Evolutionary conservation across 352 stramenopile genomes (phyloP).

Genomic region (Thalassiosira mediterranea): DNA sequence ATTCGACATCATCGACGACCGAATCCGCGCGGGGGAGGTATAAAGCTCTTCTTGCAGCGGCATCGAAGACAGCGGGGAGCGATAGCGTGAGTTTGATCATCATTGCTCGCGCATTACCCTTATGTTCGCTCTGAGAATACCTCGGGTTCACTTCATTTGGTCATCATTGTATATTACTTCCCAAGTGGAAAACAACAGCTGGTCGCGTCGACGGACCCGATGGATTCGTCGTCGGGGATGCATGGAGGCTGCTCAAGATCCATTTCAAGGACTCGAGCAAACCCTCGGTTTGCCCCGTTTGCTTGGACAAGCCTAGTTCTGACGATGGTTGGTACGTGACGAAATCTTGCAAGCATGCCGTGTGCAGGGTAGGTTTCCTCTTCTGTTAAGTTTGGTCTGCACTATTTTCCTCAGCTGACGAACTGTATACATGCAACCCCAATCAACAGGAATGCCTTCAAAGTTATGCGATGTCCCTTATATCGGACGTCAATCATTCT

Average conservation of each 20-base stretch:
- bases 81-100: constrained; percentile 22
- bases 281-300: constrained; percentile 56
- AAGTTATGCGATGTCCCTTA: too few relatives aligned
- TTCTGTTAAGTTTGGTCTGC: too few relatives aligned
- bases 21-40: constrained; percentile 34
- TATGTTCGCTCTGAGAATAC: neutral
- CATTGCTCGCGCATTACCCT: neutral
- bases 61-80: constrained; percentile 40
- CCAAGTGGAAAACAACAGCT: constrained; percentile 63
- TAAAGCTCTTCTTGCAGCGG: constrained; percentile 37
- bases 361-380: constrained; percentile 63
- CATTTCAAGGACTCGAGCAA: constrained; percentile 30
- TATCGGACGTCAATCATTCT: constrained; percentile 49
- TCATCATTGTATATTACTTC: neutral
- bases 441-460: too few relatives aligned
- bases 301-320: constrained; percentile 47
- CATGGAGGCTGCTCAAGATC: constrained; percentile 52
- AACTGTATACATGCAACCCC: too few relatives aligned
- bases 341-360: constrained; percentile 60
- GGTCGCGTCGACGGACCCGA: constrained; percentile 58
- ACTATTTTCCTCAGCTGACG: too few relatives aligned
- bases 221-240: constrained; percentile 60
- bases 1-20: neutral
- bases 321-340: constrained; percentile 63
- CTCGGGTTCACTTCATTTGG: neutral